Evolutionary conservation across 345 rosid species (phyloP).

Genomic region (Eucalyptus caleyi): DNA sequence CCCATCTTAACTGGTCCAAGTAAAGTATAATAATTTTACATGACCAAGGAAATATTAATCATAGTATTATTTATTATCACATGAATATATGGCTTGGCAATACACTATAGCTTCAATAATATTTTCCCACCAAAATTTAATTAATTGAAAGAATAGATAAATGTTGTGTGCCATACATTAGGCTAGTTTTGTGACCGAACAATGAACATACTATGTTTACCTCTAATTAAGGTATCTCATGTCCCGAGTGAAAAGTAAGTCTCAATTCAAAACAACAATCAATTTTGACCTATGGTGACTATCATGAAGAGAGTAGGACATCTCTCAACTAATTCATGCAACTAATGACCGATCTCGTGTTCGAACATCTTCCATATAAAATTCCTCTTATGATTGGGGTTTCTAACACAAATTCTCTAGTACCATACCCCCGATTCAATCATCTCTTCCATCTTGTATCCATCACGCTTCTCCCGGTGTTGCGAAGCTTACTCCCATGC

Average conservation of each 20-base stretch:
- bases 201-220: neutral
- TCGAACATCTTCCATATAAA: neutral
- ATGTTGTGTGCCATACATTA: neutral
- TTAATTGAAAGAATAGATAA: neutral
- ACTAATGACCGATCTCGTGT: neutral
- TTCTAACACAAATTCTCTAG: neutral
- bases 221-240: neutral
- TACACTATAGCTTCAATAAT: neutral
- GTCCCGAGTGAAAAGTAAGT: neutral
- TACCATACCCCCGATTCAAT: neutral
- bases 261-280: neutral
- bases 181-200: neutral
- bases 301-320: neutral
- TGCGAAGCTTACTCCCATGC: neutral
- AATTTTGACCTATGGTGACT: neutral
- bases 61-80: neutral
- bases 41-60: too few species aligned
- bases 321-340: neutral
- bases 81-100: neutral
- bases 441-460: neutral
- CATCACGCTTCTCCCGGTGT: neutral
- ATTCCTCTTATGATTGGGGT: neutral
- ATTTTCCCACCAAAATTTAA: neutral
- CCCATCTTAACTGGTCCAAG: fast-evolving
- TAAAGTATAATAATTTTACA: too few species aligned